Evolutionary conservation across 306 rosid species (phyloP), one percentile per base, ranked within the genome.

Genomic region (Prunus mongolica): DNA sequence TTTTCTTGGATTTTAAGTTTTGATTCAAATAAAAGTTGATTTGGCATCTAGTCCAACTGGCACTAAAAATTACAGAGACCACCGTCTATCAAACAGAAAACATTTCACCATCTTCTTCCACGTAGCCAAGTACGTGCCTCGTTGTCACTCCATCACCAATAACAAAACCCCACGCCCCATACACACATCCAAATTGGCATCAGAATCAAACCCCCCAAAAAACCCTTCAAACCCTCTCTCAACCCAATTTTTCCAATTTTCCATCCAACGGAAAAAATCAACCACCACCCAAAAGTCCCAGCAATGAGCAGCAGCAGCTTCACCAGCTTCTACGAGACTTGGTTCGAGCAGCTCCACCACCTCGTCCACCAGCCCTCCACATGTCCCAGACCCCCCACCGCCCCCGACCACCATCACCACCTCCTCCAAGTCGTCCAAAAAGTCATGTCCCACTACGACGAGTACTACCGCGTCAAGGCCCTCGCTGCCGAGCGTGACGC

Each of bases 401-500:
- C 78, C 38, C 72, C 75, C 8, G 78, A 81, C 66, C 82, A 87
- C 12, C 69, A 74, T 63, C 71, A 49, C 16, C 57, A 67, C 41
- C 83, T 83, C n/a, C n/a, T 25, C 50, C 61, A 64, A 32, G 80
- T 88, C 2, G 82, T 88, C 71, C 79, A 64, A 30, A 87, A 84
- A 47, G 82, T 90, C 27, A 82, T 90, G 88, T 65, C 79, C 8
- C 94, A 90, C 86, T 88, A 88, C 74, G 71, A 74, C 2, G 88
- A 88, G 15, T 90, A 87, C 82, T 86, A 83, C 81, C 44, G 61
- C 0, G 77, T 79, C 20, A 94, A 94, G 85, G 81, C 88, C 2
- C 22, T 67, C 1, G 90, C 90, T 0, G 72, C 86, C 1, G 87
- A 90, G 66, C 71, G 64, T 5, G 96, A 94, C 25, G 80, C 93